phyloP scores from a whole-genome alignment of 2,329 filamentous ascomycete species.

The Dactylellina drechsleri region DNA sequence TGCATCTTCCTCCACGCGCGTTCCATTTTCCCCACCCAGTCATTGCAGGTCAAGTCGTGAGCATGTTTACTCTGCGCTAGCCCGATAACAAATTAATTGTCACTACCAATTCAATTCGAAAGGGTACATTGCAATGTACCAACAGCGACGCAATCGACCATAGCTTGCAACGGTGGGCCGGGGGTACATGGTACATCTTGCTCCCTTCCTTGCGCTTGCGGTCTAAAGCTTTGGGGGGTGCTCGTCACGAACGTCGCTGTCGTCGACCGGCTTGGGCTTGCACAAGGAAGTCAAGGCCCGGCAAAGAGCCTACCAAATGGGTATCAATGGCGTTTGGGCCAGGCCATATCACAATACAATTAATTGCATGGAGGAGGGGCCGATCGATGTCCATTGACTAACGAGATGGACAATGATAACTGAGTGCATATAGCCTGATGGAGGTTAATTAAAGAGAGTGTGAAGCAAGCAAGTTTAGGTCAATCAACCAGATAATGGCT shows the following conservation, averaged over 20 bases:
- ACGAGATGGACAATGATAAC: constrained; percentile 1
- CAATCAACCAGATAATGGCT: too few species aligned
- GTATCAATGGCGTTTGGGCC: constrained; percentile 14
- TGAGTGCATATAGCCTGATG: constrained; percentile 32
- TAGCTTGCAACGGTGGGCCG: background rate
- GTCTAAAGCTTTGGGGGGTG: background rate
- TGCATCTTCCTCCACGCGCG: constrained; percentile 2
- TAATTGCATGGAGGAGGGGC: background rate
- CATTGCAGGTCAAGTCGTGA: background rate
- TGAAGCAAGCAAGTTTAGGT: background rate
- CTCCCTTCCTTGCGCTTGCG: background rate
- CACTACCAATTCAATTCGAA: background rate
- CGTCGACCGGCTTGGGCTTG: too few species aligned
- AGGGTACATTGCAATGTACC: background rate
- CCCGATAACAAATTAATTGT: background rate
- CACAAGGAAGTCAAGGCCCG: constrained; percentile 13
- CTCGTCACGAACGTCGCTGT: constrained; percentile 9
- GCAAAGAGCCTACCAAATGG: constrained; percentile 14
- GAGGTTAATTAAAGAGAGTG: constrained; percentile 11
- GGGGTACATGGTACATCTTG: background rate
- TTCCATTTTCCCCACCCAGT: constrained; percentile 19
- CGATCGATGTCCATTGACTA: constrained; percentile 20
- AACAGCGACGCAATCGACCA: too few species aligned
- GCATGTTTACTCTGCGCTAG: too few species aligned
- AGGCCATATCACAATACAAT: too few species aligned